phyloP scores from a whole-genome alignment of 2,329 filamentous ascomycete species.

The Arthrobotrys musiformis region DNA sequence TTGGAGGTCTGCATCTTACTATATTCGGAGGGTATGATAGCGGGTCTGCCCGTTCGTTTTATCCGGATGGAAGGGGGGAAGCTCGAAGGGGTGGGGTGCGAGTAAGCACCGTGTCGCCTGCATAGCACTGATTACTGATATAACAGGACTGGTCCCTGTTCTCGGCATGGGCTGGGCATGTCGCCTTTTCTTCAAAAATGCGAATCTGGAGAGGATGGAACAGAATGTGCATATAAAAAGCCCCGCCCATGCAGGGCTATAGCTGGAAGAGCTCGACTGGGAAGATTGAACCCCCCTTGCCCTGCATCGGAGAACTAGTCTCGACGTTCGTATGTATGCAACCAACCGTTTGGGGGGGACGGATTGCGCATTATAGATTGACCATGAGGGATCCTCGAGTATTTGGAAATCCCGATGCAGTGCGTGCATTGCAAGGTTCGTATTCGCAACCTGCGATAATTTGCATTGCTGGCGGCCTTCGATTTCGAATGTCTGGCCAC shows the following conservation, averaged over 20 bases:
- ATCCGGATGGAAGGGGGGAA: background rate
- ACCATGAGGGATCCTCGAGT: background rate
- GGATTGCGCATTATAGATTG: background rate
- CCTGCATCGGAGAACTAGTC: background rate
- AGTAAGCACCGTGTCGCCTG: background rate
- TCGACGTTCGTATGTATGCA: constrained; percentile 8
- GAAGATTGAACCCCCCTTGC: background rate
- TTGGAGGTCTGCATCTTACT: constrained; percentile 13
- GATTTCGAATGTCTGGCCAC: background rate
- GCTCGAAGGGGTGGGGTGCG: background rate
- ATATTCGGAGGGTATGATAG: constrained; percentile 24
- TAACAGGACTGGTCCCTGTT: background rate
- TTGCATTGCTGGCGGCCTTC: background rate
- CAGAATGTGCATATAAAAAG: constrained; percentile 34
- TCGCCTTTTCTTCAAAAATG: constrained; percentile 9
- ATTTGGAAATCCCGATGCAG: background rate
- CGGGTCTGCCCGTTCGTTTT: constrained; percentile 17
- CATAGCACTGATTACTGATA: constrained; percentile 39
- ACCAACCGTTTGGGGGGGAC: background rate
- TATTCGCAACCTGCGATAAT: constrained; percentile 7
- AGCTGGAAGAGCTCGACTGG: constrained; percentile 21
- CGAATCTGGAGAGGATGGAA: constrained; percentile 2
- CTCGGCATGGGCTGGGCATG: constrained; percentile 28
- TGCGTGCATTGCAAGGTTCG: background rate
- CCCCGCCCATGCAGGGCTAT: background rate